Evolutionary conservation across 2,329 filamentous ascomycete genomes (phyloP).

Genomic region (Exutisphaerella laricina): DNA sequence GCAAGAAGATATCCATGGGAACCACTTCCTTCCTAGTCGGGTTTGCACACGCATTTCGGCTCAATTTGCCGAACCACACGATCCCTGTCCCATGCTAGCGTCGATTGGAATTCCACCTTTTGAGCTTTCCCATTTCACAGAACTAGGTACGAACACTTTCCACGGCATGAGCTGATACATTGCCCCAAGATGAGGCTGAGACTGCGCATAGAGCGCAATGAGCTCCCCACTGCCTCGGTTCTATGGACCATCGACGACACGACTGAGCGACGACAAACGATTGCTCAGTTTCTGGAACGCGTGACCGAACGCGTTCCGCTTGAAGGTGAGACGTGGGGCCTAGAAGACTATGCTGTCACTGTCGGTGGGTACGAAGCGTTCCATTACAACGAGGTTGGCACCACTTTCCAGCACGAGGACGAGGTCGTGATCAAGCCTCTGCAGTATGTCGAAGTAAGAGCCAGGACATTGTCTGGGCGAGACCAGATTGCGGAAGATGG

Average conservation of each 20-base stretch:
- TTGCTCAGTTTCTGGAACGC: slow-evolving; percentile 69
- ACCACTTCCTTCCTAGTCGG: no score
- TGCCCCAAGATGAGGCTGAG: slow-evolving; percentile 59
- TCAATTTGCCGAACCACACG: no score
- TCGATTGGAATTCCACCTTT: no score
- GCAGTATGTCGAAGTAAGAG: slow-evolving; percentile 65
- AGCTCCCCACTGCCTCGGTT: slow-evolving; percentile 64
- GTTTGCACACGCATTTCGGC: no score
- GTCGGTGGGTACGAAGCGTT: slow-evolving; percentile 75
- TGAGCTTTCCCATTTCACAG: neutral
- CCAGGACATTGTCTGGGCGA: slow-evolving; percentile 67
- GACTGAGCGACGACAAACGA: slow-evolving; percentile 44
- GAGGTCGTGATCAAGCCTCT: slow-evolving; percentile 77
- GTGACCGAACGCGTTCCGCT: slow-evolving; percentile 77
- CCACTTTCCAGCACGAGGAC: slow-evolving; percentile 74
- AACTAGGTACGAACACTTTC: neutral
- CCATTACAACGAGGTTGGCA: slow-evolving; percentile 69
- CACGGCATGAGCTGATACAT: neutral
- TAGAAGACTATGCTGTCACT: slow-evolving; percentile 87
- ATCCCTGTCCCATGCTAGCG: no score
- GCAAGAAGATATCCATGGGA: no score
- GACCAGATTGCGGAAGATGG: slow-evolving; percentile 76
- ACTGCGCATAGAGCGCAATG: slow-evolving; percentile 65
- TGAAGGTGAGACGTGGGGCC: slow-evolving; percentile 73
- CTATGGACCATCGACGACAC: slow-evolving; percentile 59